A percentile compares a stretch with the other conserved stretches of the same genome.
These are phyloP conservation scores for Paragyromitra xinjiangensis DNA, from an alignment of 495 filamentous ascomycete genomes.

Conservation along the genomic window DNA sequence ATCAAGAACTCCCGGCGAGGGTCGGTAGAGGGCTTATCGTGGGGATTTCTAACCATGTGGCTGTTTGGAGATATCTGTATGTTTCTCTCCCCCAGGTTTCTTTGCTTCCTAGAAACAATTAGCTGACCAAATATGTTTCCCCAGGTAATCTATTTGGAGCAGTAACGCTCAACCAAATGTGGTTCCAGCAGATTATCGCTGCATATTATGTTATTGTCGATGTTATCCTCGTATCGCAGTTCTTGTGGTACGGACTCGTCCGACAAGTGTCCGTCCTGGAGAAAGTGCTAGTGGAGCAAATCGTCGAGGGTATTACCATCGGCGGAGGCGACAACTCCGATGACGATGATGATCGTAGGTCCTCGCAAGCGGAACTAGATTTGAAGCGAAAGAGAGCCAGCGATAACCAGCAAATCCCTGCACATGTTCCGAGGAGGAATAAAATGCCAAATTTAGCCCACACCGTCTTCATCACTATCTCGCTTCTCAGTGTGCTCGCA, in stretches of 20 bases:
- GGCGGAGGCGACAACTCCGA: constrained; percentile 38
- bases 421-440: constrained; percentile 18
- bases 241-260: constrained; percentile 68
- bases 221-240: constrained; percentile 69
- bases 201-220: constrained; percentile 76
- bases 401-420: constrained; percentile 11
- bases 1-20: constrained; percentile 73
- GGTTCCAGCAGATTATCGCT: constrained; percentile 75
- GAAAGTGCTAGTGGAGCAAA: constrained; percentile 32
- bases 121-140: constrained; percentile 8
- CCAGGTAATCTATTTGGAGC: constrained; percentile 70
- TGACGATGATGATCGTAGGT: constrained; percentile 30
- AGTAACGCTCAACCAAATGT: constrained; percentile 71
- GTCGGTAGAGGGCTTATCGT: constrained; percentile 73
- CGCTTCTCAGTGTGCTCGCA: constrained; percentile 45
- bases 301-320: constrained; percentile 30
- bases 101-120: neutral
- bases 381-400: constrained; percentile 20
- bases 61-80: constrained; percentile 71
- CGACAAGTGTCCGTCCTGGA: constrained; percentile 18
- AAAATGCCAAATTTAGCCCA: constrained; percentile 46
- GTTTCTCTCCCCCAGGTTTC: neutral
- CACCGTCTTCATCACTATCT: constrained; percentile 47
- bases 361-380: constrained; percentile 4
- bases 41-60: constrained; percentile 77